A percentile compares a stretch with the other conserved stretches of the same genome.
phyloP scores from a whole-genome alignment of 1,284 basidiomycete genomes.

The Puccinia polysora region DNA sequence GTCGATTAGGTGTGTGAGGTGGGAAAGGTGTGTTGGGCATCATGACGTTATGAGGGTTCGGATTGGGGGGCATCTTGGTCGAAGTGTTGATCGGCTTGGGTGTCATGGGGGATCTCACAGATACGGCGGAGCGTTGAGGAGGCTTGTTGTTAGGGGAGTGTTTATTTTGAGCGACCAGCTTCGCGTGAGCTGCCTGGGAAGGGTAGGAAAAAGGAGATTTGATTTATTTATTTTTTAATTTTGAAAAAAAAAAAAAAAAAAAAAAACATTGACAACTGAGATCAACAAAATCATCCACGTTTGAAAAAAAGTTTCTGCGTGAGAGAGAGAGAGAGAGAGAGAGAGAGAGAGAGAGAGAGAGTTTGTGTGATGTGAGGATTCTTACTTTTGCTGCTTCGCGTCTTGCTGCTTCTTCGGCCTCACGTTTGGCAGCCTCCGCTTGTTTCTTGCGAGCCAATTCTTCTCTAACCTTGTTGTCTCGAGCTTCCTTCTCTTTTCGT shows the following conservation, averaged over 20 bases:
- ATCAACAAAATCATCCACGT: background rate
- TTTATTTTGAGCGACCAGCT: slow-evolving; percentile 40
- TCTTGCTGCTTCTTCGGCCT: slow-evolving; percentile 45
- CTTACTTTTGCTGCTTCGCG: slow-evolving; percentile 46
- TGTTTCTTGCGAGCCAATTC: slow-evolving; percentile 45
- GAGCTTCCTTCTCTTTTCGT: slow-evolving; percentile 63
- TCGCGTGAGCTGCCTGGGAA: slow-evolving; percentile 30
- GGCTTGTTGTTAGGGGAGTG: slow-evolving; percentile 20
- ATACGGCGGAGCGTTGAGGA: slow-evolving; percentile 24
- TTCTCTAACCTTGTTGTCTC: slow-evolving; percentile 53
- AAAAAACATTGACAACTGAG: too few species aligned
- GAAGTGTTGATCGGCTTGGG: slow-evolving; percentile 31
- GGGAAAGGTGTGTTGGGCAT: slow-evolving; percentile 23
- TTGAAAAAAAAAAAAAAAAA: too few species aligned
- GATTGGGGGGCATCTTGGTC: slow-evolving; percentile 20
- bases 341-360: background rate
- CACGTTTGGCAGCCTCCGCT: slow-evolving; percentile 42
- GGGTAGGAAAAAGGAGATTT: too few species aligned
- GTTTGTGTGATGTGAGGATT: background rate
- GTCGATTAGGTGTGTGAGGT: slow-evolving; percentile 34
- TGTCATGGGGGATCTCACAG: slow-evolving; percentile 13
- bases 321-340: too few species aligned
- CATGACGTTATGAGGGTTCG: slow-evolving; percentile 10
- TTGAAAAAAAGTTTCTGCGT: background rate
- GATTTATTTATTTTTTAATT: too few species aligned